Conservation (phyloP, 2,329 filamentous ascomycete genomes). For the Hirsutella minnesotensis region DNA sequence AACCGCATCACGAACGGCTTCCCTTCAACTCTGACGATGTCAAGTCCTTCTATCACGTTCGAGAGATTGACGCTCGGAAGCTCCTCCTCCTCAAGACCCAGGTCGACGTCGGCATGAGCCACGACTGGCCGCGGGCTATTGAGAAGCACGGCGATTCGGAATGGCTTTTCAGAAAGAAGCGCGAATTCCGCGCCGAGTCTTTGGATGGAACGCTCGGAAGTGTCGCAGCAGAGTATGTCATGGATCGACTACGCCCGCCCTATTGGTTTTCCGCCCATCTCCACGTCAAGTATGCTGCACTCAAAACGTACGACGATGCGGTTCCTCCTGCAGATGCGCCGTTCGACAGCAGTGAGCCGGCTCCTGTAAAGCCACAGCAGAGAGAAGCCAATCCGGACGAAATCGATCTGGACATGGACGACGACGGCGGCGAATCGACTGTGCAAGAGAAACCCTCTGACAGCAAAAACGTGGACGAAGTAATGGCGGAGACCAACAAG, state of each 20-base stretch:
- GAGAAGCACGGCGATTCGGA: constrained; percentile 65
- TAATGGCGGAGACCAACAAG: constrained; percentile 9
- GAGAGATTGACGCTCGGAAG: constrained; percentile 86
- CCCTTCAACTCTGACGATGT: constrained; percentile 72
- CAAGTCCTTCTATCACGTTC: constrained; percentile 76
- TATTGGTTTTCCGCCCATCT: constrained; percentile 94
- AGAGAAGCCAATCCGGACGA: constrained; percentile 48
- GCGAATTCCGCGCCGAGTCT: constrained; percentile 65
- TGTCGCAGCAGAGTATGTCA: constrained; percentile 63
- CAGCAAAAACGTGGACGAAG: not conserved
- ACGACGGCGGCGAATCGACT: constrained; percentile 10
- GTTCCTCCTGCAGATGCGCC: not conserved
- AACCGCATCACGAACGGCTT: constrained; percentile 71
- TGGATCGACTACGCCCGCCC: constrained; percentile 68
- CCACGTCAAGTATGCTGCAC: constrained; percentile 75
- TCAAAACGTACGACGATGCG: constrained; percentile 40
- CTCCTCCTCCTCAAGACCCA: constrained; percentile 74
- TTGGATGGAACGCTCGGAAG: constrained; percentile 65
- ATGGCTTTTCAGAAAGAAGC: constrained; percentile 61
- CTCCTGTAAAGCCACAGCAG: constrained; percentile 5
- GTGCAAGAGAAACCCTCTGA: not conserved
- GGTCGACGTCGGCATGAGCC: constrained; percentile 82
- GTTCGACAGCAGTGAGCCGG: not conserved
- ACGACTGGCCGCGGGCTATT: constrained; percentile 86
- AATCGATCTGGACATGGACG: constrained; percentile 55